Evolutionary conservation across 1,284 basidiomycete species (phyloP).

Genomic region (Trametes pubescens): DNA sequence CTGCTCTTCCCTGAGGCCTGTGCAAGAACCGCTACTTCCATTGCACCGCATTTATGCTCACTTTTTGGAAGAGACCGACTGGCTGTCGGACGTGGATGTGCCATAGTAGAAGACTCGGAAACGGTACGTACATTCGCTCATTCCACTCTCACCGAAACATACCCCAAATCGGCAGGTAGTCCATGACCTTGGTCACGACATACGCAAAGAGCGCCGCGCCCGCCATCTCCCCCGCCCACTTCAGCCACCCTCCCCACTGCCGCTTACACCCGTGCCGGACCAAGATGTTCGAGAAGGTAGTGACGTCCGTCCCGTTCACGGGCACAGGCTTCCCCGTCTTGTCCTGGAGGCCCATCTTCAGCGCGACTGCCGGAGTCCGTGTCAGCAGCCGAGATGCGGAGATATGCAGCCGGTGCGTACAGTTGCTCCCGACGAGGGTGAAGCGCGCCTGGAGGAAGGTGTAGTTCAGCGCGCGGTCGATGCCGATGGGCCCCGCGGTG

Average conservation of each 20-base stretch:
- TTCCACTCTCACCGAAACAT: background rate
- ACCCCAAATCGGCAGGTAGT: slow-evolving; percentile 7
- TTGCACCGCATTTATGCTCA: no score
- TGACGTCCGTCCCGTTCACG: background rate
- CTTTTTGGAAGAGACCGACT: no score
- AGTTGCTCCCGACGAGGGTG: slow-evolving; percentile 2
- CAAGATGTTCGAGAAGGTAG: background rate
- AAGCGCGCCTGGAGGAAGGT: background rate
- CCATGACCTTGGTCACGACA: background rate
- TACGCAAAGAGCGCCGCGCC: background rate
- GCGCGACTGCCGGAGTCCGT: background rate
- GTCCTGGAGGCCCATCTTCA: background rate
- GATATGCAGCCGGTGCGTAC: background rate
- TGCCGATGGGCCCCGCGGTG: background rate
- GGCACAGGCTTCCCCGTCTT: background rate
- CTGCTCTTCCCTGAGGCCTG: no score
- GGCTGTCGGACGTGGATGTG: no score
- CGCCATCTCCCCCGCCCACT: background rate
- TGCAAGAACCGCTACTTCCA: no score
- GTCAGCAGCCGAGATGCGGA: background rate
- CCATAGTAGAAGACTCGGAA: no score
- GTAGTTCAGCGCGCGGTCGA: slow-evolving; percentile 8
- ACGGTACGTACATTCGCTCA: no score
- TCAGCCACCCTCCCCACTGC: background rate
- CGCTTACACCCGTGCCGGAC: background rate